Base-by-base conservation (phyloP, 768 basidiomycete species). In the Favolaschia claudopus region DNA sequence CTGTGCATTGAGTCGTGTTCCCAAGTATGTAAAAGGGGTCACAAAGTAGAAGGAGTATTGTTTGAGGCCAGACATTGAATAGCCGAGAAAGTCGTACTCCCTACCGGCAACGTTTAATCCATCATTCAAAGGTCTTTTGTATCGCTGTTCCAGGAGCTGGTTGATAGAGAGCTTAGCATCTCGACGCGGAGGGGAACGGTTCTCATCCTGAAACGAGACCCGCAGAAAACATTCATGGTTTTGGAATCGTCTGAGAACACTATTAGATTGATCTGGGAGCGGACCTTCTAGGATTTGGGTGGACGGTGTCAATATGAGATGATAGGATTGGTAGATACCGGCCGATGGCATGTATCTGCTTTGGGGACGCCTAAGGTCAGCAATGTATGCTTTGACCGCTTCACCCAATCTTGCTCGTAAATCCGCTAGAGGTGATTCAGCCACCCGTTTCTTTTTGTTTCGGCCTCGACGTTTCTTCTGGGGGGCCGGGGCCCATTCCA, bases 21-120 rank as follows among this genome's bases (percentile, higher is more conserved):
- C 74, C n/a, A 69, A 47, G 31, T 50, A 54, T 37, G 50, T 15
- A 25, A 85, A 85, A 0, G 78, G 76, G 8, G 75, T 72, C 22
- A 84, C 79, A 55, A 85, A 85, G 69, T 77, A 79, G 44, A 84
- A 72, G 0, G 79, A 78, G 48, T 85, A 81, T 38, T 82, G 75
- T 58, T 76, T 77, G 50, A 85, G 69, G 4, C 83, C 83, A 46
- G 81, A 82, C 76, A 81, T 82, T 3, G 82, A 84, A 55, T 85
- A 85, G 5, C 80, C 84, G 24, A 85, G 65, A 65, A 85, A 77
- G 3, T 81, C 58, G 60, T 77, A 85, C 0, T 60, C 57, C 28
- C 83, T 73, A 8, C 83, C 83, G 3, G 77, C 84, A 12, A 85
- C 69, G 4, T 17, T 19, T 10, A 76, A 66, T 0, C 81, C 81